Conservation (phyloP, 2,329 filamentous ascomycete genomes). For the Blastomyces percursus region DNA sequence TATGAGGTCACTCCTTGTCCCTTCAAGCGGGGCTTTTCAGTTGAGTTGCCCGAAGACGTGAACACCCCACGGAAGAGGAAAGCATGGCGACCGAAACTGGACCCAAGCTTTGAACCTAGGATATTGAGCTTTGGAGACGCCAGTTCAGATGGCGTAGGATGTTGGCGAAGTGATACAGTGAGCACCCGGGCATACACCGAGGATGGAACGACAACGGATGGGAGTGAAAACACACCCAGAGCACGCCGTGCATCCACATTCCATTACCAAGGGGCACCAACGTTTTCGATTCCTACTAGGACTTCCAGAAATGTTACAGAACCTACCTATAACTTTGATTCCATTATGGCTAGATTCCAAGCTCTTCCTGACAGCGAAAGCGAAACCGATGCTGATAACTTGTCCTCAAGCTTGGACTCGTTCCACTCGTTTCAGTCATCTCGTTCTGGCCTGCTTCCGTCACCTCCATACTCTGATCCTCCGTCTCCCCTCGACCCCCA, state of each 20-base stretch:
- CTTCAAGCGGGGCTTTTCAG: slow-evolving; percentile 65
- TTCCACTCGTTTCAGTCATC: slow-evolving; percentile 30
- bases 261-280: slow-evolving; percentile 2
- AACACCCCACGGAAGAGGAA: slow-evolving; percentile 54
- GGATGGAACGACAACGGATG: slow-evolving; percentile 1
- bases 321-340: slow-evolving; percentile 25
- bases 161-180: slow-evolving; percentile 26
- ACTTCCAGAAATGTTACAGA: slow-evolving; percentile 20
- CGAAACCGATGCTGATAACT: slow-evolving; percentile 18
- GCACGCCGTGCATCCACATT: background rate
- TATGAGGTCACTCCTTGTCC: slow-evolving; percentile 86
- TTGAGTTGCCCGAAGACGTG: slow-evolving; percentile 59
- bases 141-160: background rate
- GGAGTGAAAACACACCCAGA: slow-evolving; percentile 2
- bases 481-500: slow-evolving; percentile 16
- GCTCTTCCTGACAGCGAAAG: slow-evolving; percentile 20
- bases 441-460: slow-evolving; percentile 12
- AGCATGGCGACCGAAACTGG: slow-evolving; percentile 53
- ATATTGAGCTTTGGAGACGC: slow-evolving; percentile 8
- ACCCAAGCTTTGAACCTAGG: slow-evolving; percentile 5
- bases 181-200: slow-evolving; percentile 6
- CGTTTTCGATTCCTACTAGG: slow-evolving; percentile 11
- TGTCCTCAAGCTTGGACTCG: slow-evolving; percentile 33
- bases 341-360: slow-evolving; percentile 31
- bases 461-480: slow-evolving; percentile 13